phyloP scores from a whole-genome alignment of 2,329 filamentous ascomycete species.

The Venturia aucupariae region DNA sequence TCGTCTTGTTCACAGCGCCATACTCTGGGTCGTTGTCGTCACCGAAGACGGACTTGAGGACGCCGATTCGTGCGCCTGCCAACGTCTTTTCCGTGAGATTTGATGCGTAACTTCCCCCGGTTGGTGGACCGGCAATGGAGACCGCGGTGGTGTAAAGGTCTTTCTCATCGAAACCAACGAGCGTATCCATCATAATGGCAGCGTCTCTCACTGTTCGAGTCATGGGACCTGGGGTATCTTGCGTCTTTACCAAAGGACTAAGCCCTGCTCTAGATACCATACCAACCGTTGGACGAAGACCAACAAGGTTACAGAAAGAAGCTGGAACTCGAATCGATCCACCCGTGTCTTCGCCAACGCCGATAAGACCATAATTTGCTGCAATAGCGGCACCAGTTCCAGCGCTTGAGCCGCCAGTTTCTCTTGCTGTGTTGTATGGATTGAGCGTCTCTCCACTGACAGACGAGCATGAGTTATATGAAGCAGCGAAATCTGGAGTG shows the following conservation, averaged over 20 bases:
- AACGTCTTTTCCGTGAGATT: conserved; percentile 4
- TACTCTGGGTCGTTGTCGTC: conserved; percentile 14
- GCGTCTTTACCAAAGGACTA: conserved; percentile 18
- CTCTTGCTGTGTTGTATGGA: conserved; percentile 20
- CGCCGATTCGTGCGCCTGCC: conserved; percentile 16
- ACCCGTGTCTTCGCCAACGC: conserved; percentile 21
- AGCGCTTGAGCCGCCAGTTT: conserved; percentile 22
- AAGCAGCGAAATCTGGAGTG: conserved; percentile 8
- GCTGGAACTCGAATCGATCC: conserved; percentile 21
- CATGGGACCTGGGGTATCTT: conserved; percentile 22
- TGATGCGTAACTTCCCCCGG: conserved; percentile 8
- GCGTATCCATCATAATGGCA: conserved; percentile 20
- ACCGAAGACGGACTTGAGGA: conserved; percentile 20
- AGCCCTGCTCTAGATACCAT: conserved; percentile 21
- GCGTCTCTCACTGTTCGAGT: conserved; percentile 20
- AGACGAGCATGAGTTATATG: conserved; percentile 9
- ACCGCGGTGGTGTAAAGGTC: conserved; percentile 9
- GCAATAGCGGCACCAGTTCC: conserved; percentile 23
- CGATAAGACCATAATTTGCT: conserved; percentile 19
- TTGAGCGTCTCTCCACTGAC: conserved; percentile 16
- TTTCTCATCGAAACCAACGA: conserved; percentile 16
- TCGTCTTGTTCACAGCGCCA: conserved; percentile 16
- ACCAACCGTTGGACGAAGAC: conserved; percentile 21
- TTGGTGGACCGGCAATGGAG: conserved; percentile 10
- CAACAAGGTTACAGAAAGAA: conserved; percentile 22